Conservation (phyloP, 2,329 filamentous ascomycete genomes). For the Tolypocladium nubicola region DNA sequence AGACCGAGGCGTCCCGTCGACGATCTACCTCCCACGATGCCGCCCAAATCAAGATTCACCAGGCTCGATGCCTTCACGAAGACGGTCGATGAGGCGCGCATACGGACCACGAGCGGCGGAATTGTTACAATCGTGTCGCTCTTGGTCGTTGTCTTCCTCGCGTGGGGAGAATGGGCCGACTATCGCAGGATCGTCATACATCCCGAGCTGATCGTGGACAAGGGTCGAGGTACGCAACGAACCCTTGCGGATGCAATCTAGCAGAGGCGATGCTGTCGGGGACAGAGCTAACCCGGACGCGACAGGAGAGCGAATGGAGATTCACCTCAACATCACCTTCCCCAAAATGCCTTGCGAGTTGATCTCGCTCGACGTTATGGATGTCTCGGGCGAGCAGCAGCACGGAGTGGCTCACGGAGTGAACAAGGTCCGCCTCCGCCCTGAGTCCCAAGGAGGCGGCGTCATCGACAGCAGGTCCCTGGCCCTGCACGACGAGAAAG, state of each 20-base stretch:
- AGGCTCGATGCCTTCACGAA: conserved; percentile 98
- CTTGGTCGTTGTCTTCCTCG: conserved; percentile 76
- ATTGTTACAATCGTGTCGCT: conserved; percentile 89
- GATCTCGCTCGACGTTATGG: conserved; percentile 96
- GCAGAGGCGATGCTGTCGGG: background rate
- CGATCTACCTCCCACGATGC: conserved; percentile 43
- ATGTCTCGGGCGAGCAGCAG: conserved; percentile 94
- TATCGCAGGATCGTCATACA: conserved; percentile 79
- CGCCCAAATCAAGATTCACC: conserved; percentile 86
- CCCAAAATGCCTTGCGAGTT: conserved; percentile 90
- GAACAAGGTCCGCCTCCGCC: conserved; percentile 73
- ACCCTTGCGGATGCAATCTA: too few species aligned
- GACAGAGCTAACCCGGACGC: conserved; percentile 11
- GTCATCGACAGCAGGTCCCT: conserved; percentile 63
- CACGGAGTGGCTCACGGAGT: conserved; percentile 88
- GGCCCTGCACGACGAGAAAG: conserved; percentile 53
- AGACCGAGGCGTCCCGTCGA: background rate
- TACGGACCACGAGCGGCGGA: conserved; percentile 91
- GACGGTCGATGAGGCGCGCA: conserved; percentile 93
- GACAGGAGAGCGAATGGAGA: conserved; percentile 93
- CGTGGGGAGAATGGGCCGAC: conserved; percentile 93
- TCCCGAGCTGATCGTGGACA: conserved; percentile 92
- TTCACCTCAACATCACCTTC: conserved; percentile 95
- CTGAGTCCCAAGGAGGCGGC: conserved; percentile 62
- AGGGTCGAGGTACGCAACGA: conserved; percentile 67